Evolutionary conservation across 768 basidiomycete species (phyloP), one percentile per base, ranked within the genome.

Genomic region (Hygrocybe coccinea): DNA sequence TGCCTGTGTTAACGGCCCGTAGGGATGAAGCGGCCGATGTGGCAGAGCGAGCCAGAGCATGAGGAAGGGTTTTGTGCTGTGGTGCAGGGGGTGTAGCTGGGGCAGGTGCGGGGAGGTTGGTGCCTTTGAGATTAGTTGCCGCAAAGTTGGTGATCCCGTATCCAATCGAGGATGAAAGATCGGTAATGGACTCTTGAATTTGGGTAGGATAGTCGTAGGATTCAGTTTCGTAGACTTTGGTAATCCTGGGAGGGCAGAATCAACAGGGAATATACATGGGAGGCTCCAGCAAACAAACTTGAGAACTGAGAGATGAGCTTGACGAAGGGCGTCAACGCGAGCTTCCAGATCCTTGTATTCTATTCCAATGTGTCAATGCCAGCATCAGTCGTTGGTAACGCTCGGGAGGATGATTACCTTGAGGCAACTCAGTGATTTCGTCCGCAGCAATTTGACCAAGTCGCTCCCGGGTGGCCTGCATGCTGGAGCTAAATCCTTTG

Each of bases 291-390:
- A 29, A 19, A 25, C 82, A 53, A 60, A 89, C 91, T 87, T 97
- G 72, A 95, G 79, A 49, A 97, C 59, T 2, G 79, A 66, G 52
- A 87, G 66, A 66, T 95, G 93, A 4, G 91, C 87, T 44, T 79
- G 74, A 60, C 85, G 83, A 51, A 99, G 82, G 29, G 91, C 92
- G 71, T 99, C 97, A 38, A 98, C 97, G 54, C 92, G 87, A 45
- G 86, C 79, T 72, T 99, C 97, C 60, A 99, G 84, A 67, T 95
- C 91, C 65, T 87, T 94, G 80, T 98, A 99, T 70, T 99, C 95
- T 91, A 75, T n/a, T 59, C 17, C 14, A 37, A 43, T 17, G 54
- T 44, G 39, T 48, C 24, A 19, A 24, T 22, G 34, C 10, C 45
- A 37, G 33, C 51, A 7, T 12, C 11, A 33, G 25, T 11, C 19